Conservation (phyloP, 1,139 yeast species). For the Sugiyamaella sp. region DNA sequence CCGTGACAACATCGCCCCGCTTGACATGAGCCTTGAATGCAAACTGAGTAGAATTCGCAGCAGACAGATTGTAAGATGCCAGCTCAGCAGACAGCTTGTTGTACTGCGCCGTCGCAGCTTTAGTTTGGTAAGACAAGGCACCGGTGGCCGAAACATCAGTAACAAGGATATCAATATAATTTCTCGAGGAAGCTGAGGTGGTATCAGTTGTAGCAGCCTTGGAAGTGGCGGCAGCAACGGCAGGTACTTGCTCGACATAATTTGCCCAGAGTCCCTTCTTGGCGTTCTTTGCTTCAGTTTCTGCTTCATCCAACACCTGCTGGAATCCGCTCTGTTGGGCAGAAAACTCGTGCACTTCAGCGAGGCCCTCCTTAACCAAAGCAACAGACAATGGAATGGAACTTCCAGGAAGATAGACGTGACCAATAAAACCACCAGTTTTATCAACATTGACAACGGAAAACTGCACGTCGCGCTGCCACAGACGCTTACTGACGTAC, state of each 20-base stretch:
- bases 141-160: slow-evolving; percentile 58
- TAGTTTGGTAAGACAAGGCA: slow-evolving; percentile 55
- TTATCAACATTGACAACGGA: slow-evolving; percentile 73
- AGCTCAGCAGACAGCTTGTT: slow-evolving; percentile 44
- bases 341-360: slow-evolving; percentile 66
- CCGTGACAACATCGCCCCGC: slow-evolving; percentile 63
- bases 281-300: slow-evolving; percentile 58
- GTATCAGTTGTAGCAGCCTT: slow-evolving; percentile 23
- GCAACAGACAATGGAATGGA: slow-evolving; percentile 61
- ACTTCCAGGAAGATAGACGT: slow-evolving; percentile 57
- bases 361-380: slow-evolving; percentile 68
- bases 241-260: slow-evolving; percentile 47
- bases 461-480: slow-evolving; percentile 75
- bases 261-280: slow-evolving; percentile 69
- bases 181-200: slow-evolving; percentile 31
- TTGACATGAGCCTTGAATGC: slow-evolving; percentile 47
- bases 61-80: slow-evolving; percentile 41
- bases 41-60: slow-evolving; percentile 45
- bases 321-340: slow-evolving; percentile 60
- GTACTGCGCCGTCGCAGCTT: slow-evolving; percentile 30
- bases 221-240: slow-evolving; percentile 33
- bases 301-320: slow-evolving; percentile 60
- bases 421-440: slow-evolving; percentile 81
- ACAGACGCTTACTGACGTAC: slow-evolving; percentile 56
- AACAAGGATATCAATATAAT: slow-evolving; percentile 64